A percentile compares a stretch with the other conserved stretches of the same genome.
These are phyloP conservation scores for Nothophytophthora sp. DNA, from an alignment of 352 stramenopile species.

Conservation along the genomic window DNA sequence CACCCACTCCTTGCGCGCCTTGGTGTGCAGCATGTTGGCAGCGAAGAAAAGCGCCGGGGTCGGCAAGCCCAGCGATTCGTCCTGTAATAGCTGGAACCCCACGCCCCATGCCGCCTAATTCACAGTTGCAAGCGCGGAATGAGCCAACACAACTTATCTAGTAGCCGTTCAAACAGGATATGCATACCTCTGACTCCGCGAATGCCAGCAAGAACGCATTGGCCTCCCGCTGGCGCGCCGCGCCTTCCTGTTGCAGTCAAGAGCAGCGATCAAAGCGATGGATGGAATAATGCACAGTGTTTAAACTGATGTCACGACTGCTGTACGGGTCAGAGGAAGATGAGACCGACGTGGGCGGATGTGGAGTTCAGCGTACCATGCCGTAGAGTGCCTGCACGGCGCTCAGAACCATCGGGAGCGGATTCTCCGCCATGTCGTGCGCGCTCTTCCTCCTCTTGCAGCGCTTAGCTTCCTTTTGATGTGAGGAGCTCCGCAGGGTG, in stretches of 20 bases:
- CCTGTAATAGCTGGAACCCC: conserved; percentile 47
- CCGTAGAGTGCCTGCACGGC: conserved; percentile 66
- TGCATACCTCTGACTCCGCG: conserved; percentile 39
- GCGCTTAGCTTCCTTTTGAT: not conserved
- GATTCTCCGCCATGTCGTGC: conserved; percentile 18
- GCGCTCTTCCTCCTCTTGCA: not conserved
- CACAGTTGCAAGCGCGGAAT: too few relatives aligned
- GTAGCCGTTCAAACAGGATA: not conserved
- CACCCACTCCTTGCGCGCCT: conserved; percentile 70
- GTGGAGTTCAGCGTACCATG: conserved; percentile 36
- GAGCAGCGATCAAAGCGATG: not conserved
- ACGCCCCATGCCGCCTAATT: conserved; percentile 48
- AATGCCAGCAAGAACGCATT: conserved; percentile 72
- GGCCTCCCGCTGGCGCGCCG: conserved; percentile 57
- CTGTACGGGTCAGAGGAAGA: not conserved
- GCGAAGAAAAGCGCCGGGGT: conserved; percentile 72
- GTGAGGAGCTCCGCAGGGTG: too few relatives aligned
- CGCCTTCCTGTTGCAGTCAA: conserved; percentile 44
- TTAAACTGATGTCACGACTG: not conserved
- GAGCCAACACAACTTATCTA: too few relatives aligned
- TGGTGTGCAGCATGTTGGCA: conserved; percentile 75
- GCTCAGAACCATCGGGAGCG: conserved; percentile 49
- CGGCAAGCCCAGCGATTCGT: conserved; percentile 43
- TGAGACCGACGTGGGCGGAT: not conserved
- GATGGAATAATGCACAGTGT: not conserved